Base-by-base conservation (phyloP, 306 rosid genomes). In the Alnus glutinosa region DNA sequence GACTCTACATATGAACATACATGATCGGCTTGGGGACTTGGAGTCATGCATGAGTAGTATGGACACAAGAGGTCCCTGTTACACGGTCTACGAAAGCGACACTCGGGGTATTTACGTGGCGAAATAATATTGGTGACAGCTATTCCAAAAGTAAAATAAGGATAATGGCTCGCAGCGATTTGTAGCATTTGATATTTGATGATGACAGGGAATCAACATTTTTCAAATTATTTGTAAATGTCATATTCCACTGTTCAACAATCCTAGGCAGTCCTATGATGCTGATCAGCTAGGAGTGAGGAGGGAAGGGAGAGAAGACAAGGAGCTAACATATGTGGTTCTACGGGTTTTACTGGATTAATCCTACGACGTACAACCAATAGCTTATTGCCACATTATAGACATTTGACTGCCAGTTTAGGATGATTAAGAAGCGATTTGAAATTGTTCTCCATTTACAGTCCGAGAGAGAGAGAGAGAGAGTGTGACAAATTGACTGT, bases 61-160 rank as follows among this genome's bases (percentile, higher is more conserved):
- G 77, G 48, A 46, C 13, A 4, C 64, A 44, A 75, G 55, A 37
- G 62, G 50, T 70, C 74, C 73, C 89, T 86, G 86, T 86, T 68
- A 74, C 77, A 19, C 3, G 80, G 91, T 90, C 90, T 28, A 68
- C 71, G 71, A 54, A 55, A 64, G 70, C 75, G 82, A 84, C 85
- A 77, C 69, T 48, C 23, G 3, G 39, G 28, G 55, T 7, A 18
- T 1, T 18, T 16, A 83, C 77, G 86, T 83, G 84, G 86, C 84
- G 7, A 54, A 39, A 64, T 79, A 61, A 6, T 32, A 79, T 66
- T 76, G 78, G 80, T 54, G 50, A 54, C 55, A 71, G 55, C 64
- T 15, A n/a, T 58, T 67, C 70, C 30, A 23, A 37, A 39, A 32
- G 54, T 54, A 73, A 73, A 62, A 62, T 23, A 73, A 13, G 49